Base-by-base conservation (phyloP, 257 asterid genomes). In the Solanum peruvianum region DNA sequence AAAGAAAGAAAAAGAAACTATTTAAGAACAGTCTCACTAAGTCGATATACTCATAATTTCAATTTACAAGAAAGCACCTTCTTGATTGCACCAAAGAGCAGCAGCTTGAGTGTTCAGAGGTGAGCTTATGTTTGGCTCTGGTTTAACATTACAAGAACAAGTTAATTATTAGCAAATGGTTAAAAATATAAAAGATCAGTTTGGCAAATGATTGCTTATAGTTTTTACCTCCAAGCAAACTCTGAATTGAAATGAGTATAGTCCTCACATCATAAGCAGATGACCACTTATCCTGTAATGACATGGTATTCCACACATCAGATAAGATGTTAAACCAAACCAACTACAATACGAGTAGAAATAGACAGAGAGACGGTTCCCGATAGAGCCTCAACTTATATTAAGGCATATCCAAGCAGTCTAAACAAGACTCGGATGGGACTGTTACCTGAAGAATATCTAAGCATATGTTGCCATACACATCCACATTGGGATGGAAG, bases 251-350 rank as follows among this genome's bases (percentile, higher is more conserved):
- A 8, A 97, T 92, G 85, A 97, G 90, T 87, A 97, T 93, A n/a
- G 99, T 97, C 93, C 99, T 94, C 12, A 95, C 96, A 92, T 97
- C 99, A 88, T 95, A 97, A 21, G 99, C 98, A 80, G 99, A 97
- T 56, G 99, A 97, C 99, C 99, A 95, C 87, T 97, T 95, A 87
- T 95, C 99, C 96, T 95, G 83, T 60, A 20, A 31, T 69, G 7
- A 16, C 67, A 85, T 67, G 9, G 16, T 42, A 14, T 66, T 44
- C 72, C 66, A 69, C 37, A 85, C 69, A 66, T 72, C 47, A 69
- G 58, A 56, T 44, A 15, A 33, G 7, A 37, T 42, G 11, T 11
- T 73, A n/a, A 44, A 14, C 64, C 62, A 78, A 14, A 78, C 84
- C 84, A 78, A 44, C 84, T 78, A 4, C 2, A 25, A 78, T 27